A percentile compares a stretch with the other conserved stretches of the same genome.
Evolutionary conservation across 345 rosid genomes (phyloP).

Genomic region (Populus alba): DNA sequence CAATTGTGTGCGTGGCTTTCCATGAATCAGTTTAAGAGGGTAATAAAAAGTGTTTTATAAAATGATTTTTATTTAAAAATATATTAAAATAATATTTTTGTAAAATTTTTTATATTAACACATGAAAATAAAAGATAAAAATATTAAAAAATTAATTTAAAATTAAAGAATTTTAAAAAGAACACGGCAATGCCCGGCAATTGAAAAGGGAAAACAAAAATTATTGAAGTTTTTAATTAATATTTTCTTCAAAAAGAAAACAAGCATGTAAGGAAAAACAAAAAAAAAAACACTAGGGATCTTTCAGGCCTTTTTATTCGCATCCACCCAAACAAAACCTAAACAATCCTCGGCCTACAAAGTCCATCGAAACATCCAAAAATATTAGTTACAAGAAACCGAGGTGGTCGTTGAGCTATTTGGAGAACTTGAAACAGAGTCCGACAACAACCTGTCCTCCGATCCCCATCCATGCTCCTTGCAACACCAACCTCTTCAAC

Average conservation of each 20-base stretch:
- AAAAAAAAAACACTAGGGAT: not conserved
- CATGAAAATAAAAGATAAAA: no score
- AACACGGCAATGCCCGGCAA: not conserved
- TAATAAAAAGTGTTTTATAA: no score
- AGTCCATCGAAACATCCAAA: conserved; percentile 20
- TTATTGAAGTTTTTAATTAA: not conserved
- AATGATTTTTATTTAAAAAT: no score
- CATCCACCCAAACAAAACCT: not conserved
- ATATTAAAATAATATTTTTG: no score
- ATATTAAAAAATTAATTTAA: no score
- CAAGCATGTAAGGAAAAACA: not conserved
- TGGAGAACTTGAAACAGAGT: conserved; percentile 35
- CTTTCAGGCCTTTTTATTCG: not conserved
- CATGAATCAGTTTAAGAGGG: no score
- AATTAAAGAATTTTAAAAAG: no score
- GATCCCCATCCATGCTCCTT: conserved; percentile 11
- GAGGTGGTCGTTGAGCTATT: conserved; percentile 38
- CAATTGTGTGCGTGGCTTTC: no score
- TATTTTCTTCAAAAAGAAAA: not conserved
- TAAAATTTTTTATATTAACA: no score
- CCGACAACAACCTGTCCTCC: conserved; percentile 30
- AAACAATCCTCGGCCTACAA: not conserved
- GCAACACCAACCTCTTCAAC: conserved; percentile 23
- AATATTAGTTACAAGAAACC: conserved; percentile 53
- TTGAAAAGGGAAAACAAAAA: not conserved